Base-by-base conservation (phyloP, 1,139 yeast species). In the Magnusiomyces tetraspermus region DNA sequence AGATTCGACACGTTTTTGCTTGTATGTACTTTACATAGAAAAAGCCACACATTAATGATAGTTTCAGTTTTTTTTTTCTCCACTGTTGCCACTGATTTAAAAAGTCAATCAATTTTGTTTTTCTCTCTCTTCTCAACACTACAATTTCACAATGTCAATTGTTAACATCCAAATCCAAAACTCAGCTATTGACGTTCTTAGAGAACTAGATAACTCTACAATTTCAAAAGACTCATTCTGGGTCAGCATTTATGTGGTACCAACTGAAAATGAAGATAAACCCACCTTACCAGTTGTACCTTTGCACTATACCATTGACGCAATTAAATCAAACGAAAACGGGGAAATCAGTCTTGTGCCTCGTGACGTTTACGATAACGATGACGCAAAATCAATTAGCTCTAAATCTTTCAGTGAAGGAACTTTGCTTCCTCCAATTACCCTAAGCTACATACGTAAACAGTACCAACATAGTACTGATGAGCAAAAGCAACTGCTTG, bases 171-270 rank as follows among this genome's bases (percentile, higher is more conserved):
- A 45, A 19, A 30, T 45, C 10, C 36, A 45, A 31, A 28, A 45
- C 6, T 19, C 40, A 8, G 48, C 48, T 21, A 6, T 31, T 19
- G 48, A 45, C 19, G n/a, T n/a, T 3, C 30, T 45, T 23, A 30
- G 33, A 22, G 48, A 45, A 13, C 19, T 45, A 10, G 23, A 28
- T n/a, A n/a, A 11, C n/a, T n/a, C 37, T 4, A 23, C 10, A n/a
- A 3, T 15, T 8, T 15, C 23, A 2, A n/a, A 19, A 23, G 41
- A 15, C 8, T 22, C 40, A 8, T 45, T 45, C 22, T 45, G 48
- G 48, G 36, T 45, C 30, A 45, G 48, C 40, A 22, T 45, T 21
- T 45, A 45, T 17, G 3, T 45, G 22, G 13, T 30, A 11, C 41
- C 19, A 45, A 3, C 19, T 30, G 26, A 13, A 23, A 23, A 42